Evolutionary conservation across 2,329 filamentous ascomycete species (phyloP).

Genomic region (Metarhizium album): DNA sequence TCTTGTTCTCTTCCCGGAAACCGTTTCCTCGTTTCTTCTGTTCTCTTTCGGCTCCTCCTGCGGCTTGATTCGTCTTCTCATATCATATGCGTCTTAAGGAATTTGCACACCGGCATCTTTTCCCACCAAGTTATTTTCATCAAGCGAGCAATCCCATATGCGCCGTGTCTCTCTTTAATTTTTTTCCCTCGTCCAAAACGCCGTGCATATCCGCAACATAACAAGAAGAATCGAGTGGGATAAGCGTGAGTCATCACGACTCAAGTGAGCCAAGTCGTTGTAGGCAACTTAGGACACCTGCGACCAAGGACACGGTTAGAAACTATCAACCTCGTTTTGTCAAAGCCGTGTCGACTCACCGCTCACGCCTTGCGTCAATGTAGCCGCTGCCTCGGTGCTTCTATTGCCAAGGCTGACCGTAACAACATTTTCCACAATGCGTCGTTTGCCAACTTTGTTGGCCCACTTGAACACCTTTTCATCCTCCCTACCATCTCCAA

Average conservation of each 20-base stretch:
- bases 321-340: background rate
- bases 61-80: background rate
- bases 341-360: slow-evolving; percentile 41
- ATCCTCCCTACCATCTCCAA: slow-evolving; percentile 86
- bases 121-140: background rate
- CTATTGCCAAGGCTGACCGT: slow-evolving; percentile 80
- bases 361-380: slow-evolving; percentile 82
- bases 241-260: slow-evolving; percentile 4
- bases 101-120: background rate
- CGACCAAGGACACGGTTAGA: background rate
- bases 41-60: background rate
- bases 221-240: background rate
- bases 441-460: slow-evolving; percentile 55
- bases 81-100: background rate
- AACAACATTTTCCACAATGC: slow-evolving; percentile 56
- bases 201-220: background rate
- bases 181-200: background rate
- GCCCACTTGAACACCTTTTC: slow-evolving; percentile 94
- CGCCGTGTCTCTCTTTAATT: background rate
- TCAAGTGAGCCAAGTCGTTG: slow-evolving; percentile 27
- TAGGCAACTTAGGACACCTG: slow-evolving; percentile 32
- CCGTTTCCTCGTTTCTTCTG: background rate
- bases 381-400: slow-evolving; percentile 79
- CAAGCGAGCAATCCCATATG: background rate
- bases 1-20: too few relatives aligned